Evolutionary conservation across 2,329 filamentous ascomycete genomes (phyloP), one percentile per base, ranked within the genome.

Genomic region (Trichoderma sp.): DNA sequence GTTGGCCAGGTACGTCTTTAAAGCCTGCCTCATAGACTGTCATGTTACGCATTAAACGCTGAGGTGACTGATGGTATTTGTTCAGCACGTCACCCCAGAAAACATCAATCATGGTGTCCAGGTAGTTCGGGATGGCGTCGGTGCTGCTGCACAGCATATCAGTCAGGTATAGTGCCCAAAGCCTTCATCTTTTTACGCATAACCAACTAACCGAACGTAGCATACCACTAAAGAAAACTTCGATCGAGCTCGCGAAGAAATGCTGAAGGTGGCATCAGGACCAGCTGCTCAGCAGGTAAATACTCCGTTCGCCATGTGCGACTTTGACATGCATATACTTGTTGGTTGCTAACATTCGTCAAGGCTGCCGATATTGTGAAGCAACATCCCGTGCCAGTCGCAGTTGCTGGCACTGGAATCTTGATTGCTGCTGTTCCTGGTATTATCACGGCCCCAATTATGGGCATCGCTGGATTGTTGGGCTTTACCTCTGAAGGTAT

Each of bases 401-500:
- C 63, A 6, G 38, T 66, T 41, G 24, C 63, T 3, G 8, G 12
- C 11, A 16, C n/a, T 7, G 76, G 74, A 24, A 4, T 71, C 4
- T 6, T 66, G 12, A 21, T 69, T 16, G 29, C 66, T n/a, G 50
- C 67, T 4, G 74, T 73, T 4, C 60, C 74, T 6, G 12, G 60
- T 1, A 56, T 77, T 8, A 21, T 78, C 8, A 76, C 65, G 2
- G 74, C 71, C 0, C 80, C 80, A 2, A 75, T 38, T 12, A n/a
- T 80, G 21, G 77, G 63, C 33, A 73, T 78, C 1, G 75, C 50
- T 5, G 79, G 79, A 1, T 71, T 79, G 2, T 60, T 56, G 3
- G 80, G 80, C 0, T 81, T 81, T 27, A 75, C 77, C 0, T 72
- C 78, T 2, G 75, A 72, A 8, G 78, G 80, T 4, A 63, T 81